These are phyloP conservation scores for Cercospora zeina DNA, from an alignment of 2,329 filamentous ascomycete genomes.

Conservation along the genomic window DNA sequence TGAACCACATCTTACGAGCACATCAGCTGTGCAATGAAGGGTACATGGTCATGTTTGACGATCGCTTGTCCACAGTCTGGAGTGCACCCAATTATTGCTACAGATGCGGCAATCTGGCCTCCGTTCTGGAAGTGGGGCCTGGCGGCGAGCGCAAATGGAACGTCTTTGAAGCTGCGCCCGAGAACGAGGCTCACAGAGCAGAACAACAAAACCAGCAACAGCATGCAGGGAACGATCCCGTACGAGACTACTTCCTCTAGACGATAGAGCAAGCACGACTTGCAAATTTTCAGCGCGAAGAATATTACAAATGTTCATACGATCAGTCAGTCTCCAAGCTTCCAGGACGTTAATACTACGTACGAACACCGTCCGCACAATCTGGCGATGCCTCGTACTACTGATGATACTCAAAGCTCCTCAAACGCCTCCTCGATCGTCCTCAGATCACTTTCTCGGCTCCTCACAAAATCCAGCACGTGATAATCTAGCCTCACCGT, in stretches of 20 bases:
- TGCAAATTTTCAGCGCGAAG: background rate
- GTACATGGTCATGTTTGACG: slow-evolving; percentile 94
- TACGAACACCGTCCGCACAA: background rate
- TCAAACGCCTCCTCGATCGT: slow-evolving; percentile 7
- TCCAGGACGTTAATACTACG: slow-evolving; percentile 10
- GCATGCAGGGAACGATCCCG: slow-evolving; percentile 69
- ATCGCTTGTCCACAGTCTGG: slow-evolving; percentile 93
- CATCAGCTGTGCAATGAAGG: slow-evolving; percentile 98
- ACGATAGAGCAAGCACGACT: slow-evolving; percentile 38
- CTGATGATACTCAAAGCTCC: background rate
- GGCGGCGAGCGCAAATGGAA: slow-evolving; percentile 94
- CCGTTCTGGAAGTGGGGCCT: slow-evolving; percentile 93
- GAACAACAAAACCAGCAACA: slow-evolving; percentile 64
- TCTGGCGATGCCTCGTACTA: background rate
- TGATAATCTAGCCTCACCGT: slow-evolving; percentile 14
- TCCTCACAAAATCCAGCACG: slow-evolving; percentile 21
- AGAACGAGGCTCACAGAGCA: slow-evolving; percentile 83
- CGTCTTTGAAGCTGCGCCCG: slow-evolving; percentile 93
- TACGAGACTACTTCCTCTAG: slow-evolving; percentile 67
- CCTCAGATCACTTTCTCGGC: slow-evolving; percentile 10
- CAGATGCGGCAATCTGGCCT: slow-evolving; percentile 90
- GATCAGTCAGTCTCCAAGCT: slow-evolving; percentile 8
- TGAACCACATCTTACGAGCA: slow-evolving; percentile 96
- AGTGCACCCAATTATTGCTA: slow-evolving; percentile 79
- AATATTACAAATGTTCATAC: slow-evolving; percentile 13